Evolutionary conservation across 2,329 filamentous ascomycete genomes (phyloP).

Genomic region (Microsporum audouinii): DNA sequence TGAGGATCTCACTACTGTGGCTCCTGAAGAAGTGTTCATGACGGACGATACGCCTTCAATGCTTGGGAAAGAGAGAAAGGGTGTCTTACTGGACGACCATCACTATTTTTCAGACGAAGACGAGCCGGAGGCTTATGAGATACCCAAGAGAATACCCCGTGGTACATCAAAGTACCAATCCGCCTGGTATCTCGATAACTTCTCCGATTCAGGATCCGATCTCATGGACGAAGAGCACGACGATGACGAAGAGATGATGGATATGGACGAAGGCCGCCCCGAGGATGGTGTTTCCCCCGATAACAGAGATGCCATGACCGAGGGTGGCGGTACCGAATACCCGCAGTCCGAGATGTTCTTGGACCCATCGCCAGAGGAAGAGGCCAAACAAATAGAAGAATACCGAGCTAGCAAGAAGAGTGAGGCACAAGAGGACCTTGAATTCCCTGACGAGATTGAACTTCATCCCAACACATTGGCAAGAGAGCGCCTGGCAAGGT

Average conservation of each 20-base stretch:
- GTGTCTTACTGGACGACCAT: conserved; percentile 88
- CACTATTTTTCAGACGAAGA: conserved; percentile 97
- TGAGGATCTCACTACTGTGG: conserved; percentile 71
- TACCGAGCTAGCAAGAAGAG: conserved; percentile 68
- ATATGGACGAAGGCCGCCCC: conserved; percentile 49
- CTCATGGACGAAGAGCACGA: conserved; percentile 61
- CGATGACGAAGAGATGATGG: conserved; percentile 42
- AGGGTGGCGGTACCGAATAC: conserved; percentile 75
- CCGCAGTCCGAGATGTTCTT: conserved; percentile 87
- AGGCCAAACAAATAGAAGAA: conserved; percentile 66
- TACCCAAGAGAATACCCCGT: conserved; percentile 67
- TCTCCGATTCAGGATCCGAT: conserved; percentile 78
- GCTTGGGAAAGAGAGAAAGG: conserved; percentile 55
- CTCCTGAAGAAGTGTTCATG: conserved; percentile 78
- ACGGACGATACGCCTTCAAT: conserved; percentile 47
- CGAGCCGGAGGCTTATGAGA: conserved; percentile 47
- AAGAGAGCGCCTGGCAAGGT: conserved; percentile 71
- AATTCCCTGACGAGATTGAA: conserved; percentile 97
- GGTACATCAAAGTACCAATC: conserved; percentile 91
- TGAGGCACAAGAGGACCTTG: conserved; percentile 78
- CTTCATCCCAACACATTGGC: conserved; percentile 78
- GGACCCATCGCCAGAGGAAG: conserved; percentile 67
- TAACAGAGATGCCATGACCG: conserved; percentile 50
- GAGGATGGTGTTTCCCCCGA: conserved; percentile 65
- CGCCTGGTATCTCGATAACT: conserved; percentile 78